phyloP scores from a whole-genome alignment of 169 alveolate species.

The Babesia gibsoni region DNA sequence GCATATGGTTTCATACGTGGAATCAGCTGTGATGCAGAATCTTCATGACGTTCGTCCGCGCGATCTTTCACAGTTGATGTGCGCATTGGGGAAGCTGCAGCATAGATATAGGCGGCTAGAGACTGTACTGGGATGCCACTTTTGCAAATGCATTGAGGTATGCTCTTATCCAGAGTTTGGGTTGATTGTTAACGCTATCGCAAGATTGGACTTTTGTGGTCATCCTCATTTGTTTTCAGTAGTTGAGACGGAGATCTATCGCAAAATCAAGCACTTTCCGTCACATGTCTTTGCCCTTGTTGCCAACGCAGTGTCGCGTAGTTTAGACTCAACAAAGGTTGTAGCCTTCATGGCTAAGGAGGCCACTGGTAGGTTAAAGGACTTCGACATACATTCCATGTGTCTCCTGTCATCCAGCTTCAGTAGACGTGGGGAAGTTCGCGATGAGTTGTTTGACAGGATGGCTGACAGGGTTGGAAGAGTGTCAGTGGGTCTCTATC shows the following conservation, averaged over 20 bases:
- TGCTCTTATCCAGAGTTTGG: slow-evolving; percentile 20
- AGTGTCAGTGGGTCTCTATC: slow-evolving; percentile 63
- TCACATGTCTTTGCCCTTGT: slow-evolving; percentile 28
- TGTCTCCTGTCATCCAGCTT: slow-evolving; percentile 45
- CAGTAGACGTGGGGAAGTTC: slow-evolving; percentile 20
- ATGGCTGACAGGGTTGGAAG: slow-evolving; percentile 74
- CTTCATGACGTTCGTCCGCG: slow-evolving; percentile 22
- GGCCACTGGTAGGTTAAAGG: slow-evolving; percentile 13
- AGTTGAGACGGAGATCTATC: slow-evolving; percentile 52
- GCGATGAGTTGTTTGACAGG: slow-evolving; percentile 23
- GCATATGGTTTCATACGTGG: slow-evolving; percentile 18
- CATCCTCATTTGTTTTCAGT: slow-evolving; percentile 41
- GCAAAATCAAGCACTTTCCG: slow-evolving; percentile 18
- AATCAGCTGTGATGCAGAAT: slow-evolving; percentile 5
- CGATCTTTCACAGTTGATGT: slow-evolving; percentile 33
- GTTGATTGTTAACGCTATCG: slow-evolving; percentile 28
- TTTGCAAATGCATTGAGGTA: slow-evolving; percentile 31
- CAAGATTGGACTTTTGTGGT: slow-evolving; percentile 37
- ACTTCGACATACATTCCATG: slow-evolving; percentile 54
- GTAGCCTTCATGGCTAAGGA: slow-evolving; percentile 2
- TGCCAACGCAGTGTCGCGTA: slow-evolving; percentile 31
- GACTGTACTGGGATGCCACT: slow-evolving; percentile 56
- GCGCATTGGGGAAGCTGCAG: slow-evolving; percentile 30
- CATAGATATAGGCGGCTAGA: slow-evolving; percentile 5
- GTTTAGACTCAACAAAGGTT: slow-evolving; percentile 7